A percentile compares a stretch with the other conserved stretches of the same genome.
phyloP scores from a whole-genome alignment of 2,329 filamentous ascomycete species.

The Colletotrichum musicola region DNA sequence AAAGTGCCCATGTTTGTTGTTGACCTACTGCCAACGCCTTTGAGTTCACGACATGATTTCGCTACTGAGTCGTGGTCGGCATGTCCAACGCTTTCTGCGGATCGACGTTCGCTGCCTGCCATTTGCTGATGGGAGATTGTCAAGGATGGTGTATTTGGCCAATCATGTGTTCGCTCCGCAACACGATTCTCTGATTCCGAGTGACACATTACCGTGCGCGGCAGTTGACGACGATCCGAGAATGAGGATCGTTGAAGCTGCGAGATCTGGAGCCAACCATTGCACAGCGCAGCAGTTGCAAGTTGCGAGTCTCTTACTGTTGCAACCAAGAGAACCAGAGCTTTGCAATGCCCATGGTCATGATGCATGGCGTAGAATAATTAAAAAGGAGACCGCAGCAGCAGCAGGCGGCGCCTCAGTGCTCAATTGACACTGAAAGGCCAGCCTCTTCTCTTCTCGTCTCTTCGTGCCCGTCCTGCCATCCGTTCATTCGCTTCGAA shows the following conservation, averaged over 20 bases:
- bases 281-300: background rate
- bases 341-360: background rate
- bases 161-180: constrained; percentile 13
- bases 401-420: background rate
- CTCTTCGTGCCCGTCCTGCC: background rate
- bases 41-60: background rate
- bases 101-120: background rate
- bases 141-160: background rate
- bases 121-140: constrained; percentile 10
- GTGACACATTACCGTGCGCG: background rate
- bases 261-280: constrained; percentile 3
- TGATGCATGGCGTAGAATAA: background rate
- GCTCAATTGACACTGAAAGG: background rate
- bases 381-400: constrained; percentile 14
- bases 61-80: background rate
- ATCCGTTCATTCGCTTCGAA: background rate
- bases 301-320: constrained; percentile 14
- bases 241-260: constrained; percentile 15
- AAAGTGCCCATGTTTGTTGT: background rate
- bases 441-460: no score
- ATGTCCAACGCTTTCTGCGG: background rate
- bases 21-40: background rate
- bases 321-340: background rate
- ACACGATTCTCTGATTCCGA: constrained; percentile 15
- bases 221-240: constrained; percentile 1